Evolutionary conservation across 805 yeast genomes (phyloP).

Genomic region (Teunomyces barrocoloradensis): DNA sequence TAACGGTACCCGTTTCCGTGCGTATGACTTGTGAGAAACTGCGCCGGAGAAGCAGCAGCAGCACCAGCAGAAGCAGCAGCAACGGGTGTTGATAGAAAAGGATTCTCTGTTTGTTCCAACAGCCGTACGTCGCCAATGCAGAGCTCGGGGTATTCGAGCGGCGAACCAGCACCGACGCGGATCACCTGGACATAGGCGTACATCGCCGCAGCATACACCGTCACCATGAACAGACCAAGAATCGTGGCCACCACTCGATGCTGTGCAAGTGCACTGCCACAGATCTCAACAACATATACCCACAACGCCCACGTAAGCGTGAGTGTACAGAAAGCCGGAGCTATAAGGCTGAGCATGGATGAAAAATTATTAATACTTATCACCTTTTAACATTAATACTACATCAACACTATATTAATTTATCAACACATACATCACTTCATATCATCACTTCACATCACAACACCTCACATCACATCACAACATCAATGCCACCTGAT

Average conservation of each 20-base stretch:
- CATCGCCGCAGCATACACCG: slow-evolving; percentile 36
- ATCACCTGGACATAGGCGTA: slow-evolving; percentile 55
- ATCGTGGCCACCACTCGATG: not conserved
- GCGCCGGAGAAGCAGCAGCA: slow-evolving; percentile 26
- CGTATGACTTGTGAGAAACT: slow-evolving; percentile 37
- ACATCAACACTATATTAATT: too few species aligned
- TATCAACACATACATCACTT: too few species aligned
- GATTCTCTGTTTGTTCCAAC: slow-evolving; percentile 7
- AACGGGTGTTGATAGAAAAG: not conserved
- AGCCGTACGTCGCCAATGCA: slow-evolving; percentile 18
- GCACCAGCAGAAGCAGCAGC: too few species aligned
- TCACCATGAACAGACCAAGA: slow-evolving; percentile 14
- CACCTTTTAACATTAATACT: too few species aligned
- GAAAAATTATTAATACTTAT: not conserved
- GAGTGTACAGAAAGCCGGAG: slow-evolving; percentile 32
- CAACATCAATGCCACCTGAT: not conserved
- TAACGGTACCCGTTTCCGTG: slow-evolving; percentile 47
- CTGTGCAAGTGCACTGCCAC: slow-evolving; percentile 9
- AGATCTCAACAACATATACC: slow-evolving; percentile 30
- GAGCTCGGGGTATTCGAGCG: slow-evolving; percentile 53
- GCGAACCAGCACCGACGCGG: slow-evolving; percentile 62
- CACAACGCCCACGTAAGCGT: slow-evolving; percentile 49
- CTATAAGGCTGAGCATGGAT: not conserved
- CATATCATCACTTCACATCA: too few species aligned
- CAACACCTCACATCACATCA: not conserved